phyloP scores from a whole-genome alignment of 2,329 filamentous ascomycete species.

The Beauveria sp. region DNA sequence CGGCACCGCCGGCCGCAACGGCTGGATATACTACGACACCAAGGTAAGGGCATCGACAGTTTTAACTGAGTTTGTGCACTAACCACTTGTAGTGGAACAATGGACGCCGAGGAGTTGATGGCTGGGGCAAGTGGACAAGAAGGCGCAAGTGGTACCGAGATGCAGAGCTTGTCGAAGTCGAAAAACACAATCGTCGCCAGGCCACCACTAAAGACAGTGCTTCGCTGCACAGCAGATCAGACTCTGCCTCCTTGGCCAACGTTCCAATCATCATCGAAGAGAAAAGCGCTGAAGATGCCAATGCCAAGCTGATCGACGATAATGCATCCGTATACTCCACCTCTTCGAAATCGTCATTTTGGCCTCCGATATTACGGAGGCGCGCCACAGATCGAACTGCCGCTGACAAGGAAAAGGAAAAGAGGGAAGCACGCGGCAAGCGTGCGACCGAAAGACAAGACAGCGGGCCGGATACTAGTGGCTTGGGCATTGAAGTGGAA shows the following conservation, averaged over 20 bases:
- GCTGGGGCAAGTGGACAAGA: slow-evolving; percentile 91
- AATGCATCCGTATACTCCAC: slow-evolving; percentile 39
- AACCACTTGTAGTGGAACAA: slow-evolving; percentile 65
- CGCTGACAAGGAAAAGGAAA: slow-evolving; percentile 10
- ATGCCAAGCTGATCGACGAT: slow-evolving; percentile 31
- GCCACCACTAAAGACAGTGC: slow-evolving; percentile 32
- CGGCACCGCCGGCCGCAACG: slow-evolving; percentile 56
- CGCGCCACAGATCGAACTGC: slow-evolving; percentile 30
- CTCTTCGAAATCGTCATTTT: slow-evolving; percentile 40
- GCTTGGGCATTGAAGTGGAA: slow-evolving; percentile 37
- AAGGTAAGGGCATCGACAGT: slow-evolving; percentile 67
- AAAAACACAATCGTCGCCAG: slow-evolving; percentile 27
- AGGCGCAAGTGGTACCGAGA: slow-evolving; percentile 94
- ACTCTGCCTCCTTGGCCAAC: slow-evolving; percentile 14
- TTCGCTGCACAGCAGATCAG: slow-evolving; percentile 18
- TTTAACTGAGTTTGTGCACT: slow-evolving; percentile 61
- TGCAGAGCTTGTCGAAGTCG: slow-evolving; percentile 81
- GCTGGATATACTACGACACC: slow-evolving; percentile 98
- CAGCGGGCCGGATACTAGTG: slow-evolving; percentile 34
- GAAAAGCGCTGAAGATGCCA: slow-evolving; percentile 18
- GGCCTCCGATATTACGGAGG: slow-evolving; percentile 32
- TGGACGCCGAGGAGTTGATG: slow-evolving; percentile 74
- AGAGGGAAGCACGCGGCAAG: slow-evolving; percentile 24
- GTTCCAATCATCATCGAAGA: slow-evolving; percentile 18
- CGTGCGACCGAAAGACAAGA: slow-evolving; percentile 33